These are phyloP conservation scores for Eucommia ulmoides DNA, from an alignment of 257 asterid genomes.

Conservation along the genomic window DNA sequence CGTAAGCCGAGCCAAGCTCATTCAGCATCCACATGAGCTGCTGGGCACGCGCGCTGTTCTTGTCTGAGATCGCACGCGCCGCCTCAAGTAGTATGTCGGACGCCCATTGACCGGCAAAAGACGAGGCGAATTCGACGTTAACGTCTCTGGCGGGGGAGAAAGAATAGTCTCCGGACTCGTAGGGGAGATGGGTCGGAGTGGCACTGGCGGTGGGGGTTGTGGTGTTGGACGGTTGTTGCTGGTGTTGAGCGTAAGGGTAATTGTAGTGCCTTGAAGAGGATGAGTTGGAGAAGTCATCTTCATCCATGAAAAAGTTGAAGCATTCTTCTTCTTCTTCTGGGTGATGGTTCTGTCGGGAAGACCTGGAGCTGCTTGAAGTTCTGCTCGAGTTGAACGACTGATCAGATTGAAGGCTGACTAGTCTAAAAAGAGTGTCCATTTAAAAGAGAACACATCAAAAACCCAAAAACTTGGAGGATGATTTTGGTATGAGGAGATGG, in stretches of 20 bases:
- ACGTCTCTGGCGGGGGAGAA: slow-evolving; percentile 34
- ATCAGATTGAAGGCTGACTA: slow-evolving; percentile 72
- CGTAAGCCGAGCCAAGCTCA: slow-evolving; percentile 80
- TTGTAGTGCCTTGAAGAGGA: slow-evolving; percentile 58
- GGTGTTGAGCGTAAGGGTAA: slow-evolving; percentile 16
- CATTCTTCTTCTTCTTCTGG: slow-evolving; percentile 74
- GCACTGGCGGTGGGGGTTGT: slow-evolving; percentile 29
- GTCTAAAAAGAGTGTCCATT: slow-evolving; percentile 97
- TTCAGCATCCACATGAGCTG: slow-evolving; percentile 98
- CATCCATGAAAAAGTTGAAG: slow-evolving; percentile 97
- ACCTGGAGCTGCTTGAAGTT: slow-evolving; percentile 71
- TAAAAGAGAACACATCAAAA: slow-evolving; percentile 49
- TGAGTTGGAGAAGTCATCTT: slow-evolving; percentile 78
- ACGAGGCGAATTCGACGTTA: slow-evolving; percentile 41
- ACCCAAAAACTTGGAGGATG: slow-evolving; percentile 8
- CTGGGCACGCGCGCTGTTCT: slow-evolving; percentile 49
- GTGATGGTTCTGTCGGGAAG: slow-evolving; percentile 40
- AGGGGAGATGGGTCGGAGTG: slow-evolving; percentile 24
- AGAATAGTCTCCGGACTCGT: slow-evolving; percentile 20
- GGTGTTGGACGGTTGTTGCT: slow-evolving; percentile 18
- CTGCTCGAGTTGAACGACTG: slow-evolving; percentile 66
- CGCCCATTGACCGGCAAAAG: slow-evolving; percentile 56
- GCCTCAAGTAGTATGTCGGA: slow-evolving; percentile 62
- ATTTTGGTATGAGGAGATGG: too few species aligned
- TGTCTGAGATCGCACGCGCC: slow-evolving; percentile 54